Evolutionary conservation across 176 grass and related monocot species (phyloP).

Genomic region (Oryza australiensis): DNA sequence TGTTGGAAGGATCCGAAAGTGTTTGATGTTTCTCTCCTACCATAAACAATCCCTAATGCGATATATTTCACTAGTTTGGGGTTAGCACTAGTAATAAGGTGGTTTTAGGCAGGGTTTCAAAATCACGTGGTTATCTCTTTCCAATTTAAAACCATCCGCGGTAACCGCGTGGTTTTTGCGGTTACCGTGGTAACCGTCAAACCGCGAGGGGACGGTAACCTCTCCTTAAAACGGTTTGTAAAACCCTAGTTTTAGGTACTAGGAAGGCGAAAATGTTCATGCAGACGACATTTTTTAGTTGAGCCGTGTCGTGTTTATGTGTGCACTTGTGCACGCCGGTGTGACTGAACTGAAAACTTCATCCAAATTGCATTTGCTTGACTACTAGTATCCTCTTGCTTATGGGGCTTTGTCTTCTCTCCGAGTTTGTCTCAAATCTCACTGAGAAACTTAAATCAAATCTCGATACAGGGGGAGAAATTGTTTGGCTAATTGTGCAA

Average conservation of each 20-base stretch:
- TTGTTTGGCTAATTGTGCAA: no score
- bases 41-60: background rate
- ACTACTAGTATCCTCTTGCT: background rate
- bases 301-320: background rate
- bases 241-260: background rate
- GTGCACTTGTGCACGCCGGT: background rate
- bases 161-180: no score
- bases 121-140: no score
- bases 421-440: background rate
- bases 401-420: background rate
- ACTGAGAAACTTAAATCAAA: no score
- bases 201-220: no score
- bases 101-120: no score
- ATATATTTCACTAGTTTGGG: background rate
- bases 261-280: background rate
- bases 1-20: background rate
- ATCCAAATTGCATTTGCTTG: conserved; percentile 2
- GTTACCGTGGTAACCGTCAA: no score
- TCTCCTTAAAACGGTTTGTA: no score
- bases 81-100: background rate
- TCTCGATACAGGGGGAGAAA: background rate
- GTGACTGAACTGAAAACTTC: conserved; percentile 2
- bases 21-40: background rate
- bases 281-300: background rate
- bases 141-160: no score